These are phyloP conservation scores for Phaeomoniella chlamydospora DNA, from an alignment of 2,329 filamentous ascomycete genomes.

Conservation along the genomic window DNA sequence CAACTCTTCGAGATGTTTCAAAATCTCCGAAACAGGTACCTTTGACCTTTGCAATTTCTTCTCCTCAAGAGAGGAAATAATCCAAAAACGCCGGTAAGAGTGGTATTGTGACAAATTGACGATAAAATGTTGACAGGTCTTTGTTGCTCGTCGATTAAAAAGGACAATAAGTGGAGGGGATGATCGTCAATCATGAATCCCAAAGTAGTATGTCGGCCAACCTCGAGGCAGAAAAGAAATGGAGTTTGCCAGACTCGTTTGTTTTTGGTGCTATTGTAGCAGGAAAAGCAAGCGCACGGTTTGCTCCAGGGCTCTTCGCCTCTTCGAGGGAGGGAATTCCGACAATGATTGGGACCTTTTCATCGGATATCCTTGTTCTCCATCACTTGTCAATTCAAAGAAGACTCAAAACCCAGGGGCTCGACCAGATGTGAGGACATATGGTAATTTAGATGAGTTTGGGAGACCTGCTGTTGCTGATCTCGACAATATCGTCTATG, in stretches of 20 bases:
- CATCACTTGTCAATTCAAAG: slow-evolving; percentile 18
- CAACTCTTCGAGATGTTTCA: slow-evolving; percentile 32
- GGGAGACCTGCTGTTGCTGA: slow-evolving; percentile 41
- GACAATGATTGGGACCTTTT: slow-evolving; percentile 19
- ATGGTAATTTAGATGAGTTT: slow-evolving; percentile 32
- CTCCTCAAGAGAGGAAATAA: too few species aligned
- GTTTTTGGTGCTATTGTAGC: slow-evolving; percentile 9
- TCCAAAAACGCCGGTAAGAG: slow-evolving; percentile 7
- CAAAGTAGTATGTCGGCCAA: background rate
- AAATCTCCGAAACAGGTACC: too few species aligned
- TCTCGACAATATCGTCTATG: slow-evolving; percentile 87
- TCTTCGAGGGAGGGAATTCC: slow-evolving; percentile 16
- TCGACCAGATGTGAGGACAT: slow-evolving; percentile 16
- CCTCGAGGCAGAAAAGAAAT: slow-evolving; percentile 2
- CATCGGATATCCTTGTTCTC: slow-evolving; percentile 15
- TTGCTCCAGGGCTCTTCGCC: slow-evolving; percentile 8
- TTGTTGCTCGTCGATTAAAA: too few species aligned
- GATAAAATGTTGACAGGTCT: too few species aligned
- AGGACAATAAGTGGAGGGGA: too few species aligned
- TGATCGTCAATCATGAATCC: too few species aligned
- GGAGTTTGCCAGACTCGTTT: slow-evolving; percentile 15
- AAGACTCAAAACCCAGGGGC: slow-evolving; percentile 9
- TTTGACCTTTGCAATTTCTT: too few species aligned
- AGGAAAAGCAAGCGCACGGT: slow-evolving; percentile 10
- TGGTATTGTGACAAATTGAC: background rate